Evolutionary conservation across 225 moss, liverwort and hornwort genomes (phyloP).

Genomic region (Climacium dendroides): DNA sequence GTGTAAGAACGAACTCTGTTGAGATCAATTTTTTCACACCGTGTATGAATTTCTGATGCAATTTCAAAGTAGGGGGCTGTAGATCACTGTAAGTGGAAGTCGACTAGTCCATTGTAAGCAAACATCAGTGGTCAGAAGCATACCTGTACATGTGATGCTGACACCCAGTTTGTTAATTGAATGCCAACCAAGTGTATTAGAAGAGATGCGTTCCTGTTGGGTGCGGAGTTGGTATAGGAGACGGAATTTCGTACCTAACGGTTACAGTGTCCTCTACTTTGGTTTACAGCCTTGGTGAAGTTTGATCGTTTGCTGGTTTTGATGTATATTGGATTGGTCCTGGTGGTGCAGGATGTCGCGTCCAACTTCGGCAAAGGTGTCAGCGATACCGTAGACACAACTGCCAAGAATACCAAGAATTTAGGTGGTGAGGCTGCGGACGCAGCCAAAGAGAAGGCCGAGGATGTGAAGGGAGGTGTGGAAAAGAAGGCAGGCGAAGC

Average conservation of each 20-base stretch:
- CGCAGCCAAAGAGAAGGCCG: neutral
- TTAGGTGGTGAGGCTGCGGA: conserved; percentile 8
- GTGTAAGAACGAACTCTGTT: neutral
- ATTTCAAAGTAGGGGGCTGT: neutral
- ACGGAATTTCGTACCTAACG: neutral
- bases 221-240: neutral
- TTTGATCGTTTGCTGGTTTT: neutral
- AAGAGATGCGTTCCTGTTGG: neutral
- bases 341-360: conserved; percentile 4
- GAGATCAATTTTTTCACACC: neutral
- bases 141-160: neutral
- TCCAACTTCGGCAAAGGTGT: conserved; percentile 12
- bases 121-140: neutral
- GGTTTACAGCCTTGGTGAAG: neutral
- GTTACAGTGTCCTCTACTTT: neutral
- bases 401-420: conserved; percentile 15
- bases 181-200: neutral
- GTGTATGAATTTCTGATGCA: neutral
- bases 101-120: neutral
- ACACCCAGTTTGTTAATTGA: neutral
- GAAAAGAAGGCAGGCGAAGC: conserved; percentile 1
- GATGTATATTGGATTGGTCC: neutral
- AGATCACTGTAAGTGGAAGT: too few species aligned
- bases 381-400: neutral
- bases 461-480: conserved; percentile 7